Base-by-base conservation (phyloP, 495 filamentous ascomycete species). In the Aspergillus hancockii region DNA sequence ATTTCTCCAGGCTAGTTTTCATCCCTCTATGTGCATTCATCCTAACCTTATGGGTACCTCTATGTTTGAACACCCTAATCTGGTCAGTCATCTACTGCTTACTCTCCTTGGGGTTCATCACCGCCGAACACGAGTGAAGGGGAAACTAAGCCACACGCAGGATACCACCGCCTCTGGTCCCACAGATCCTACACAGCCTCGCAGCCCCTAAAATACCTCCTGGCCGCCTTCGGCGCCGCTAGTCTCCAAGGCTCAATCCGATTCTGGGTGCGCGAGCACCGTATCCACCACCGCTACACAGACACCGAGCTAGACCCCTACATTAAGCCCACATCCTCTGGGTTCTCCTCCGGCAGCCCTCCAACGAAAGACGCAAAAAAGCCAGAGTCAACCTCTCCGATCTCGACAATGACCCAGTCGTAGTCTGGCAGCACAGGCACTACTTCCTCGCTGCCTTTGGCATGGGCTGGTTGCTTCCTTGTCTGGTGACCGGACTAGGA, bases 241-340 rank as follows among this genome's bases (percentile, higher is more conserved):
- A 90, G 91, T 41, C 91, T 93, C 32, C 85, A 97, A 67, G 93
- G 93, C 58, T 92, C 90, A 21, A 90, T 94, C 67, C 78, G 91
- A 60, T 97, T 93, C 93, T 97, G 92, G 92, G 86, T 88, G 18
- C 83, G 88, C 57, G 89, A 89, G 67, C 92, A 97, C 78, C 88
- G 92, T 54, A 88, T 92, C 58, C 92, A 97, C 72, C 92, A 97
- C 78, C 87, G 92, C 62, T 96, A 95, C 71, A 96, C 92, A 78
- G 93, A 96, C 67, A 97, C 92, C 68, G 88, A 92, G 52, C 93
- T 95, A 77, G 92, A 97, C 64, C 92, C 92, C 22, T 97, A 96
- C 77, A n/a, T n/a, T n/a, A n/a, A n/a, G n/a, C n/a, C n/a, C n/a
- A n/a, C n/a, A n/a, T n/a, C n/a, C n/a, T n/a, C n/a, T n/a, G n/a